A percentile compares a stretch with the other conserved stretches of the same genome.
Conservation (phyloP, 306 rosid genomes). For the Carpinus fangiana region DNA sequence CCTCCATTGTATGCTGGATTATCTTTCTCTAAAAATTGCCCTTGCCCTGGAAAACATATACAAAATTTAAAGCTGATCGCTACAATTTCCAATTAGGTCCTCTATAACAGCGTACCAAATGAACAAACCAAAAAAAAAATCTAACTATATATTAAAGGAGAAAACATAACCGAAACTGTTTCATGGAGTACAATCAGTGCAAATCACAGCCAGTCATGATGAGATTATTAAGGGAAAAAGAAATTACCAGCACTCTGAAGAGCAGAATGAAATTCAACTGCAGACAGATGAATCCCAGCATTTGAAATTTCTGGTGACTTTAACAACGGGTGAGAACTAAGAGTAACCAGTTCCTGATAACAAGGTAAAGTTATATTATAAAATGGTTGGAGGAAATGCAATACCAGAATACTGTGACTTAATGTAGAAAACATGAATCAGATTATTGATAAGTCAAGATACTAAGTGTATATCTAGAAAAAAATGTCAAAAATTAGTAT, state of each 20-base stretch:
- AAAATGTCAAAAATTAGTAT: not conserved
- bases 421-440: not conserved
- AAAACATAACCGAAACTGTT: not conserved
- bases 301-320: conserved; percentile 69
- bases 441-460: not conserved
- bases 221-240: not conserved
- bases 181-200: not conserved
- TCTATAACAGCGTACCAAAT: conserved; percentile 3
- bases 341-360: conserved; percentile 77
- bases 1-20: conserved; percentile 22
- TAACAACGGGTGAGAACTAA: conserved; percentile 61
- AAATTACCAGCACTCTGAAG: conserved; percentile 62
- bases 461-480: not conserved
- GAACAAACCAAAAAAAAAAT: not conserved
- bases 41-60: conserved; percentile 34
- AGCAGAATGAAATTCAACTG: conserved; percentile 76
- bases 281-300: conserved; percentile 87
- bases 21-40: conserved; percentile 43
- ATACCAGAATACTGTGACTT: not conserved
- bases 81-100: conserved; percentile 13
- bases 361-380: conserved; percentile 12
- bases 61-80: conserved; percentile 15
- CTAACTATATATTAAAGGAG: not conserved
- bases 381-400: not conserved
- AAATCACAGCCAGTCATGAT: conserved; percentile 19